Conservation (phyloP, 2,329 filamentous ascomycete species). For the Dothistroma septosporum region DNA sequence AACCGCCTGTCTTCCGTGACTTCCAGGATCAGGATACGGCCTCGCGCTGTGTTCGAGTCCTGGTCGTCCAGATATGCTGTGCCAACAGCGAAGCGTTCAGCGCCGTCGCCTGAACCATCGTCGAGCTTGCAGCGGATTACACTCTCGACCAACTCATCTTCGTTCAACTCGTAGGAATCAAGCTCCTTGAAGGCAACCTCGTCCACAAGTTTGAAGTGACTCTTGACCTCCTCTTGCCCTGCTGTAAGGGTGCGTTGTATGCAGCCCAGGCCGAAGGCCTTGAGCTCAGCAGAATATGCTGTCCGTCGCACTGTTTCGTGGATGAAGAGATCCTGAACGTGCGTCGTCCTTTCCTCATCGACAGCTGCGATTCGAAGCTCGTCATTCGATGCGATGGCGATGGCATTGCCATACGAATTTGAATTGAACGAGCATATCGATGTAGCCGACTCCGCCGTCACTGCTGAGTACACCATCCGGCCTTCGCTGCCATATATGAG, state of each 20-base stretch:
- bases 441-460: conserved; percentile 81
- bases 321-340: conserved; percentile 75
- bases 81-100: conserved; percentile 85
- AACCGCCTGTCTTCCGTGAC: conserved; percentile 70
- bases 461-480: conserved; percentile 85
- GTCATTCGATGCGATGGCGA: conserved; percentile 67
- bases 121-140: conserved; percentile 72
- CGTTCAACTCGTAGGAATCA: conserved; percentile 62
- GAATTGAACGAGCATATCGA: conserved; percentile 79
- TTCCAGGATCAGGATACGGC: conserved; percentile 80
- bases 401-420: conserved; percentile 72
- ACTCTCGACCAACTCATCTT: conserved; percentile 76
- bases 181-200: conserved; percentile 81
- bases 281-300: conserved; percentile 74
- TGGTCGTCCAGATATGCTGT: conserved; percentile 70
- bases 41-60: conserved; percentile 53
- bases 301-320: conserved; percentile 80
- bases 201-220: conserved; percentile 83
- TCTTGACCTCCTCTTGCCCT: conserved; percentile 71
- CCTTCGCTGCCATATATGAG: conserved; percentile 88
- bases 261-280: conserved; percentile 81
- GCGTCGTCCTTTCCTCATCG: conserved; percentile 80
- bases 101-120: conserved; percentile 52
- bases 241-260: conserved; percentile 68
- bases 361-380: conserved; percentile 76